These are phyloP conservation scores for Rhynchosporium graminicola DNA, from an alignment of 2,329 filamentous ascomycete genomes.

Conservation along the genomic window DNA sequence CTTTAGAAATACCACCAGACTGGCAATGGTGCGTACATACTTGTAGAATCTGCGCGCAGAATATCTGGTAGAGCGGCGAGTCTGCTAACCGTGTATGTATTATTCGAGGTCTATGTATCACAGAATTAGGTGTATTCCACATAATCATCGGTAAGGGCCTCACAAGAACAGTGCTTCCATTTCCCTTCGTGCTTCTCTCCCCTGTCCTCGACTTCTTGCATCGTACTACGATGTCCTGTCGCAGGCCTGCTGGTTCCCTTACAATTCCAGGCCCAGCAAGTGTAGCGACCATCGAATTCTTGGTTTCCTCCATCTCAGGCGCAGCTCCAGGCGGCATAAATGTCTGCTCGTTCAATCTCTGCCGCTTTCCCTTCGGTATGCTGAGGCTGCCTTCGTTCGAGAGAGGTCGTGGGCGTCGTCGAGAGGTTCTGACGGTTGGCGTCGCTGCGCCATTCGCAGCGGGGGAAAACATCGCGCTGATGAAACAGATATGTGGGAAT, in stretches of 20 bases:
- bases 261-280: slow-evolving; percentile 44
- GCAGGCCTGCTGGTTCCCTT: slow-evolving; percentile 32
- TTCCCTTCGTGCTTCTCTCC: slow-evolving; percentile 68
- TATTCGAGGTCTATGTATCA: slow-evolving; percentile 69
- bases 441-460: slow-evolving; percentile 53
- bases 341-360: slow-evolving; percentile 59
- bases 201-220: slow-evolving; percentile 63
- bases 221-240: slow-evolving; percentile 57
- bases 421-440: slow-evolving; percentile 56
- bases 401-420: slow-evolving; percentile 60
- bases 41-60: slow-evolving; percentile 64
- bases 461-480: slow-evolving; percentile 58
- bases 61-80: slow-evolving; percentile 79
- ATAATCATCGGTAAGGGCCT: slow-evolving; percentile 35
- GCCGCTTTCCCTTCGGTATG: slow-evolving; percentile 65
- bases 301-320: slow-evolving; percentile 59
- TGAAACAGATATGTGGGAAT: background rate
- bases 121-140: slow-evolving; percentile 4
- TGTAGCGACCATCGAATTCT: slow-evolving; percentile 48
- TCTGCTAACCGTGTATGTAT: slow-evolving; percentile 82
- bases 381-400: slow-evolving; percentile 48
- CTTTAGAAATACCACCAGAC: slow-evolving; percentile 26
- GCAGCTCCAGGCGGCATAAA: slow-evolving; percentile 49
- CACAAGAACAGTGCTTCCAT: slow-evolving; percentile 68
- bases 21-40: slow-evolving; percentile 49